Evolutionary conservation across 176 grass and related monocot species (phyloP), one percentile per base, ranked within the genome.

Genomic region (Typha latifolia): DNA sequence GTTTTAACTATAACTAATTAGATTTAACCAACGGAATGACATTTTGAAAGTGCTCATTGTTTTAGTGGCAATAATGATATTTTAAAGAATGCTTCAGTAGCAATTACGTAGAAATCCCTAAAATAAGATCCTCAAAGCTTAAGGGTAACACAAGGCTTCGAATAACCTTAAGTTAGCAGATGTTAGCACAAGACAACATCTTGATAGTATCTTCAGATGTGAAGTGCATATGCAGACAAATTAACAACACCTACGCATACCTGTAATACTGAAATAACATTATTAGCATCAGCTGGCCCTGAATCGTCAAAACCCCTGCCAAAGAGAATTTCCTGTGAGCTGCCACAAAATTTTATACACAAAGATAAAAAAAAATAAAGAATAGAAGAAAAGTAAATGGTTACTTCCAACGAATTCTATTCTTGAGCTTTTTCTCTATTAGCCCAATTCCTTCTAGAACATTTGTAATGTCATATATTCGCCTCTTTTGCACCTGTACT

Each of bases 391-490:
- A 59, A 69, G 32, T 12, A 61, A 66, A 18, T 66, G 66, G 66
- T 80, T 96, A 96, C 92, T 91, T 96, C 92, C 92, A 91, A 71
- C 72, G 80, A 62, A 91, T 86, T 76, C 72, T 85, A 71, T 91
- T 96, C 74, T 91, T 96, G 61, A 82, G 77, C 72, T 88, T 88
- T 77, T 96, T 96, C 82, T 96, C 92, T 86, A 91, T 88, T 63
- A 96, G 74, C 12, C 88, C 92, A 77, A 86, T 88, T 32, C 92
- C 92, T 96, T 91, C 92, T 0, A 96, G 92, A 62, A 96, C 88
- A 96, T 88, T 91, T 64, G 92, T 96, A 31, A 96, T 88, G 72
- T 96, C 92, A 82, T 91, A 96, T 80, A 96, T 88, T 62, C 92
- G 82, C 66, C 92, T 86, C 77, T 91, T 96, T 67, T 90, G 84